These are phyloP conservation scores for Aspergillus sp. DNA, from an alignment of 2,329 filamentous ascomycete genomes.

Conservation along the genomic window DNA sequence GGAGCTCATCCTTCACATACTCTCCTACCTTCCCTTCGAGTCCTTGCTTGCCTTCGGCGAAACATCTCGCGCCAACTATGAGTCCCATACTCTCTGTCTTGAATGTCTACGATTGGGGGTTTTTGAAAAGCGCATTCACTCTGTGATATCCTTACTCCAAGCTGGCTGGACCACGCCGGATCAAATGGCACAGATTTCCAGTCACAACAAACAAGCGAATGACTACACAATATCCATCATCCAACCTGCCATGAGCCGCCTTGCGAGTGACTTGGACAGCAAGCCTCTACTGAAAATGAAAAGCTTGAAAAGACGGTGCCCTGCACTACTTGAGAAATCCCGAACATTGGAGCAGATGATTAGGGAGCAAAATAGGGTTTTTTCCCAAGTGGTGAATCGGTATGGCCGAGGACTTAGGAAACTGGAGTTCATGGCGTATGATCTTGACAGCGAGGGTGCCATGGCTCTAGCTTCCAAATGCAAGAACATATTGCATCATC, in stretches of 20 bases:
- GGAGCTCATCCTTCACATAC: slow-evolving; percentile 36
- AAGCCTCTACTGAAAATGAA: slow-evolving; percentile 1
- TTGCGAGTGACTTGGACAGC: background rate
- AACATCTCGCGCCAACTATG: slow-evolving; percentile 32
- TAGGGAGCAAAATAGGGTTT: slow-evolving; percentile 28
- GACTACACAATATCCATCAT: slow-evolving; percentile 22
- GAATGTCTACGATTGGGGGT: slow-evolving; percentile 35
- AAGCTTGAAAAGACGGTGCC: slow-evolving; percentile 3
- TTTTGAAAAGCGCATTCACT: slow-evolving; percentile 36
- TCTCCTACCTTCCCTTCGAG: slow-evolving; percentile 32
- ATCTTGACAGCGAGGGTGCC: slow-evolving; percentile 34
- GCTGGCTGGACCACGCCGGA: slow-evolving; percentile 27
- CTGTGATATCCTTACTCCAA: slow-evolving; percentile 34
- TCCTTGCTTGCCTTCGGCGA: slow-evolving; percentile 35
- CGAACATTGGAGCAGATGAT: slow-evolving; percentile 24
- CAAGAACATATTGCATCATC: slow-evolving; percentile 28
- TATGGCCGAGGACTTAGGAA: slow-evolving; percentile 32
- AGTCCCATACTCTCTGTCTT: slow-evolving; percentile 32
- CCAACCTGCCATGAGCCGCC: slow-evolving; percentile 8
- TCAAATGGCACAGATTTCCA: slow-evolving; percentile 12
- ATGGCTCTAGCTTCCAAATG: slow-evolving; percentile 27
- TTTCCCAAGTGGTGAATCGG: slow-evolving; percentile 26
- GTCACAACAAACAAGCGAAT: slow-evolving; percentile 6
- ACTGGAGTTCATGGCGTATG: slow-evolving; percentile 34
- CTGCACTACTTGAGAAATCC: slow-evolving; percentile 1